Conservation (phyloP, 2,329 filamentous ascomycete genomes). For the Cyanodermella asteris region DNA sequence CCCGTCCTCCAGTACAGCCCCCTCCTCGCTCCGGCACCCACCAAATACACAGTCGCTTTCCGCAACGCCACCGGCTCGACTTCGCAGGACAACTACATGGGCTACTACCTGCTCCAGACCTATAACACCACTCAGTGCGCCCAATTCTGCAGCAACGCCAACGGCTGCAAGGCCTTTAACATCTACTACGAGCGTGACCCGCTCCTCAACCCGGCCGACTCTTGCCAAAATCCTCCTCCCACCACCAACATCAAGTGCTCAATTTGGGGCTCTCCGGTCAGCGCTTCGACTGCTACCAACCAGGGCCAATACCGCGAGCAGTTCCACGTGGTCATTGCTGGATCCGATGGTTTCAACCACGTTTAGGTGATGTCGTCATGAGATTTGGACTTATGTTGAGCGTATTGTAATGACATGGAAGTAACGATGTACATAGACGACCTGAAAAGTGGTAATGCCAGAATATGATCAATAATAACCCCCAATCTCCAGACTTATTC, state of each 20-base stretch:
- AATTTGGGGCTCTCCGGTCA: slow-evolving; percentile 14
- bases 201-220: slow-evolving; percentile 11
- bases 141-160: slow-evolving; percentile 11
- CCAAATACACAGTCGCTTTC: slow-evolving; percentile 11
- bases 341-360: slow-evolving; percentile 22
- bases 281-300: slow-evolving; percentile 14
- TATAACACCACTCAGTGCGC: slow-evolving; percentile 14
- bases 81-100: slow-evolving; percentile 13
- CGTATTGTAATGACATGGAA: too few relatives aligned
- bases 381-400: too few relatives aligned
- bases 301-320: slow-evolving; percentile 13
- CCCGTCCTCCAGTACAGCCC: too few relatives aligned
- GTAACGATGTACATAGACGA: too few relatives aligned
- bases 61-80: slow-evolving; percentile 12
- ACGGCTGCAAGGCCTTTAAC: slow-evolving; percentile 14
- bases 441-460: too few relatives aligned
- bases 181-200: slow-evolving; percentile 18
- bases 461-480: too few relatives aligned
- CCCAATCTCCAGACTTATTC: too few relatives aligned
- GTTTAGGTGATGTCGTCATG: too few relatives aligned
- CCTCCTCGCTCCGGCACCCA: too few relatives aligned
- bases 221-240: slow-evolving; percentile 15
- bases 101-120: slow-evolving; percentile 11
- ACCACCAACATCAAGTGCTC: slow-evolving; percentile 17
- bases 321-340: slow-evolving; percentile 20